These are phyloP conservation scores for Cutaneotrichosporon sp. DNA, from an alignment of 1,284 basidiomycete genomes.

Conservation along the genomic window DNA sequence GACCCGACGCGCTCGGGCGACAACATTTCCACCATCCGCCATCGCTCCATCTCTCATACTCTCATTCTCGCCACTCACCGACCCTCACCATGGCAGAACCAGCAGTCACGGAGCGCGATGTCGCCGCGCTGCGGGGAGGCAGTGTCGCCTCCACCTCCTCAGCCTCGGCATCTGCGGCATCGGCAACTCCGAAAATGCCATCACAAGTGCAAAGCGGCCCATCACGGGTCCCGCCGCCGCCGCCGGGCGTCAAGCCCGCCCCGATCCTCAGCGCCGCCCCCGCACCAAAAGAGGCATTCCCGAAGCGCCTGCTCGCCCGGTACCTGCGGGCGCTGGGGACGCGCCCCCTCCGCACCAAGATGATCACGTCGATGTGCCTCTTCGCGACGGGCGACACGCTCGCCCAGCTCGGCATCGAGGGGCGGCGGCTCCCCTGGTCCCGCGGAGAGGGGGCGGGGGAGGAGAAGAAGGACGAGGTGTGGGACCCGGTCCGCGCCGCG, in stretches of 20 bases:
- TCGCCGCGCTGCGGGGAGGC: background rate
- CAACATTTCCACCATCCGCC: background rate
- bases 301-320: background rate
- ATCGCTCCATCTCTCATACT: background rate
- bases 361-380: constrained; percentile 13
- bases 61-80: background rate
- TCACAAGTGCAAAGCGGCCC: no score
- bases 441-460: background rate
- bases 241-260: background rate
- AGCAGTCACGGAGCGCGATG: background rate
- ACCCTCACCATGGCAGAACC: background rate
- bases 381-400: constrained; percentile 19
- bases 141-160: background rate
- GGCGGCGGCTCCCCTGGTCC: constrained; percentile 9
- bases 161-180: background rate
- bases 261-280: background rate
- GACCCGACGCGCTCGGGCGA: background rate
- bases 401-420: constrained; percentile 29
- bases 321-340: constrained; percentile 14
- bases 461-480: constrained; percentile 3
- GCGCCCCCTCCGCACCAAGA: constrained; percentile 24
- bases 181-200: background rate
- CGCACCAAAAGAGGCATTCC: background rate
- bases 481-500: constrained; percentile 14
- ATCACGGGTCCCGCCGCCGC: background rate